Conservation (phyloP, 306 rosid species). For the Trifolium subterraneum region DNA sequence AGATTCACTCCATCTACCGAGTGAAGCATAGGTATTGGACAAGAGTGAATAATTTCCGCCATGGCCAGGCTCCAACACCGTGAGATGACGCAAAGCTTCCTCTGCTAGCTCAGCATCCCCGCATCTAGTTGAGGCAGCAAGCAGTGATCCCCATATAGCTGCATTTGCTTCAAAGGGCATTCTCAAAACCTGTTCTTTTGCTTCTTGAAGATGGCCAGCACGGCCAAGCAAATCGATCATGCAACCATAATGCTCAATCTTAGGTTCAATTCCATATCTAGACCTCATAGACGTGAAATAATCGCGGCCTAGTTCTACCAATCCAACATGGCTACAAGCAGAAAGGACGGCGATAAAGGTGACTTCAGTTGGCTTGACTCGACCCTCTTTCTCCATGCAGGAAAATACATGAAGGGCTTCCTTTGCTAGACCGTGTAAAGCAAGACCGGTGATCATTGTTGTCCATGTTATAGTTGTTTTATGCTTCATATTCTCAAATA, state of each 20-base stretch:
- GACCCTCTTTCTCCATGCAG: conserved; percentile 62
- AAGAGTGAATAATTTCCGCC: conserved; percentile 66
- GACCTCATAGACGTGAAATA: conserved; percentile 55
- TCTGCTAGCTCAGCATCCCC: conserved; percentile 62
- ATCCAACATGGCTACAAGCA: conserved; percentile 76
- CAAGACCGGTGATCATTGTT: conserved; percentile 71
- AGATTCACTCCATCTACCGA: conserved; percentile 71
- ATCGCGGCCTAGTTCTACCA: conserved; percentile 58
- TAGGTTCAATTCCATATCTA: conserved; percentile 52
- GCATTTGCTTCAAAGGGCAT: conserved; percentile 78
- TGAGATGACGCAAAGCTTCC: conserved; percentile 55
- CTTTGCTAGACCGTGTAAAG: conserved; percentile 73
- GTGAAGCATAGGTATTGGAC: conserved; percentile 63
- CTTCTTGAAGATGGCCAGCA: conserved; percentile 72
- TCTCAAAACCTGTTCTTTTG: conserved; percentile 47
- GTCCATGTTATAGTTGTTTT: conserved; percentile 70
- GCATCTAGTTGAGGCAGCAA: conserved; percentile 60
- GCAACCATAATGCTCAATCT: conserved; percentile 62
- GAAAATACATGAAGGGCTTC: conserved; percentile 58
- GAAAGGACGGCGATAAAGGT: conserved; percentile 74
- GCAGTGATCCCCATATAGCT: conserved; percentile 80
- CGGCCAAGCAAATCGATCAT: conserved; percentile 66
- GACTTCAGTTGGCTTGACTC: conserved; percentile 61
- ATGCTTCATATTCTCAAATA: conserved; percentile 50
- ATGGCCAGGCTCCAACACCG: conserved; percentile 60